A percentile compares a stretch with the other conserved stretches of the same genome.
These are phyloP conservation scores for Colletotrichum sp. DNA, from an alignment of 2,329 filamentous ascomycete genomes.

Conservation along the genomic window DNA sequence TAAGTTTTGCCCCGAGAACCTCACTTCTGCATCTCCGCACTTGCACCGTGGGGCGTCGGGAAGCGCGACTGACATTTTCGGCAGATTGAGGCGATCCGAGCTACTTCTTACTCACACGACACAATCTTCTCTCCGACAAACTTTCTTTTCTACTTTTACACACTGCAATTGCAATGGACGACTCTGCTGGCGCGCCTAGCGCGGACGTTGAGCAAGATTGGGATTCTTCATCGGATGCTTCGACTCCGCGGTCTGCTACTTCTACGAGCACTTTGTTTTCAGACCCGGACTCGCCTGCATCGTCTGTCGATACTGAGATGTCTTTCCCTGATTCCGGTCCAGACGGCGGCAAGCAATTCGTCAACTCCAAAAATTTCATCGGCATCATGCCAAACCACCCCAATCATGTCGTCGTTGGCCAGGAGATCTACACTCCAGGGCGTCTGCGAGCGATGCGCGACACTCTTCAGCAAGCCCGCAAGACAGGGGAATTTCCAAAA, in stretches of 20 bases:
- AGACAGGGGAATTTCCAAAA: neutral
- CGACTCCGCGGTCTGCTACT: neutral
- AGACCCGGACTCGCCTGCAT: neutral
- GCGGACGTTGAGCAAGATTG: neutral
- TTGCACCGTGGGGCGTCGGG: neutral
- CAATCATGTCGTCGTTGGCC: neutral
- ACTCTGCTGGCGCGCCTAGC: neutral
- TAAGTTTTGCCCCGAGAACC: neutral
- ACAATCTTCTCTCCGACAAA: neutral
- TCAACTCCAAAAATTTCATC: too few relatives aligned
- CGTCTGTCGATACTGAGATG: neutral
- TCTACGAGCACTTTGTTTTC: neutral
- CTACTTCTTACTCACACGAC: neutral
- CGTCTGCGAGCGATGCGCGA: fast-evolving
- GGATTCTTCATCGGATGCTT: neutral
- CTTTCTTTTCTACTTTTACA: neutral
- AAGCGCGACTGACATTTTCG: neutral
- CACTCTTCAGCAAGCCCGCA: neutral
- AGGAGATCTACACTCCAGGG: fast-evolving
- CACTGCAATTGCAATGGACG: neutral
- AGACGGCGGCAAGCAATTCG: too few relatives aligned
- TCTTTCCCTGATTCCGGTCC: fast-evolving
- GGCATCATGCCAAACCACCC: neutral
- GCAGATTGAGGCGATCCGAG: neutral
- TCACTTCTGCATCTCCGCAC: neutral